Conservation (phyloP, 352 stramenopile genomes). For the Salisapilia sapeloensis region DNA sequence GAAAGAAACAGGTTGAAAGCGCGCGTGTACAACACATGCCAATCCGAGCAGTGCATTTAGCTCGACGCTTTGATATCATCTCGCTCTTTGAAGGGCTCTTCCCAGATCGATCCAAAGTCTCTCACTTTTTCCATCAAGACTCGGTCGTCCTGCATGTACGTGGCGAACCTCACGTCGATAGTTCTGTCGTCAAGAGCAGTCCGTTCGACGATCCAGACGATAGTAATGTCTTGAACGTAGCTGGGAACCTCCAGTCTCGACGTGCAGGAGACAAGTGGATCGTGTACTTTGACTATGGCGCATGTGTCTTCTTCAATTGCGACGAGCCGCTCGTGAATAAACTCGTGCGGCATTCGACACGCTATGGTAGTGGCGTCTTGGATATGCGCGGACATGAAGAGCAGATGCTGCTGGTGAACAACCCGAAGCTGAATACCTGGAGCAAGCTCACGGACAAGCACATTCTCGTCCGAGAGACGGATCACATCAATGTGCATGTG, state of each 20-base stretch:
- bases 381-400: conserved; percentile 67
- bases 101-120: conserved; percentile 67
- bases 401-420: conserved; percentile 51
- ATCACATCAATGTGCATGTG: conserved; percentile 79
- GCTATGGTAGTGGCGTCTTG: conserved; percentile 60
- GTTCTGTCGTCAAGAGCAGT: conserved; percentile 17
- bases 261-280: conserved; percentile 84
- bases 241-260: conserved; percentile 35
- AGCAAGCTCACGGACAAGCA: conserved; percentile 74
- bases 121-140: conserved; percentile 68
- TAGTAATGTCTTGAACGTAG: conserved; percentile 24
- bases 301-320: conserved; percentile 88
- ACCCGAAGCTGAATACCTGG: conserved; percentile 56
- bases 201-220: conserved; percentile 4
- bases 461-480: conserved; percentile 60
- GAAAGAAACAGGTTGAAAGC: conserved; percentile 12
- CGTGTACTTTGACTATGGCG: conserved; percentile 86
- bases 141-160: conserved; percentile 55
- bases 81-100: conserved; percentile 78
- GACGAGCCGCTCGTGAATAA: conserved; percentile 56
- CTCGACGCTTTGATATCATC: conserved; percentile 75
- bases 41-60: conserved; percentile 66
- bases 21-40: conserved; percentile 63
- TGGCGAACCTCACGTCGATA: conserved; percentile 13
- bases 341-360: conserved; percentile 57